phyloP scores from a whole-genome alignment of 345 rosid species.

The Carallia pectinifolia region DNA sequence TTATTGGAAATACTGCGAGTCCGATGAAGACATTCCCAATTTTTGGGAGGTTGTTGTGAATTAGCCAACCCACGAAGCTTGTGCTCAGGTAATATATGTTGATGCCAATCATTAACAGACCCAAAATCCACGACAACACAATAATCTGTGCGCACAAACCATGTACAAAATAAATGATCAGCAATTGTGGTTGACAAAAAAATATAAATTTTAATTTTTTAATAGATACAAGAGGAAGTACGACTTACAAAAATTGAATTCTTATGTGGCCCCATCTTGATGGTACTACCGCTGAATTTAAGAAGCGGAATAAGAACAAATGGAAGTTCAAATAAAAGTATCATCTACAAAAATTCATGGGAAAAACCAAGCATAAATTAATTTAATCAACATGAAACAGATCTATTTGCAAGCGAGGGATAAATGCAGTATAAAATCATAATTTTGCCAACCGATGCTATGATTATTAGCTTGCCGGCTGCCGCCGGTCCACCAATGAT shows the following conservation, averaged over 20 bases:
- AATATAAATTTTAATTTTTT: background rate
- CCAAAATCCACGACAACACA: conserved; percentile 58
- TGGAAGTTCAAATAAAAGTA: conserved; percentile 71
- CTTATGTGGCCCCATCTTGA: conserved; percentile 73
- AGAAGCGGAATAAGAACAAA: conserved; percentile 72
- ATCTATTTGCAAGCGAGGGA: background rate
- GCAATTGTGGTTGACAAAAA: no score
- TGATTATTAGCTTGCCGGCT: conserved; percentile 56
- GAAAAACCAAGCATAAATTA: background rate
- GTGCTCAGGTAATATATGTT: conserved; percentile 59
- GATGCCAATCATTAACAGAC: conserved; percentile 50
- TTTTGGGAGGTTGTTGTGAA: conserved; percentile 39
- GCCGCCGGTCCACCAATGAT: conserved; percentile 58
- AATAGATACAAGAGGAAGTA: no score
- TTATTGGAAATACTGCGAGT: conserved; percentile 49
- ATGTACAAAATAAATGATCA: no score
- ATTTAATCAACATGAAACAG: background rate
- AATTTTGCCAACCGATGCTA: conserved; percentile 50
- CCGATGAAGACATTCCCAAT: conserved; percentile 47
- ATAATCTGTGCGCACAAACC: conserved; percentile 32
- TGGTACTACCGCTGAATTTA: conserved; percentile 59
- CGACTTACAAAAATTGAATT: conserved; percentile 51
- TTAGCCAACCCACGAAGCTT: conserved; percentile 49
- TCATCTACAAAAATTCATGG: conserved; percentile 43
- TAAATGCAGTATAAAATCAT: background rate